Percentiles rank a stretch among this genome's conserved stretches.
Conservation (phyloP, 2,329 filamentous ascomycete genomes). For the Biscogniauxia marginata region DNA sequence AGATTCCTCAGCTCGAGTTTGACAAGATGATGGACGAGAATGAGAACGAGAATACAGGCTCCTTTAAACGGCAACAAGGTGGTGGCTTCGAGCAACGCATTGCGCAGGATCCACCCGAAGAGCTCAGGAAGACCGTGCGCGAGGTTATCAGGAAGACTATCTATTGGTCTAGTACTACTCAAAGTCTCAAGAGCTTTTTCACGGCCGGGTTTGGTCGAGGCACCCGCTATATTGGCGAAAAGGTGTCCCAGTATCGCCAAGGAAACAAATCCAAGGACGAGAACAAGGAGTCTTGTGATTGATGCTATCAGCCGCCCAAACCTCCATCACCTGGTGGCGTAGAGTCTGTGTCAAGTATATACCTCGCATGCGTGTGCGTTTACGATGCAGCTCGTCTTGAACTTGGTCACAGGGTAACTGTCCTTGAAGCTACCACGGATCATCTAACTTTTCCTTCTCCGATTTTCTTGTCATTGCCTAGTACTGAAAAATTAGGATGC, state of each 20-base stretch:
- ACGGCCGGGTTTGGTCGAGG: constrained; percentile 73
- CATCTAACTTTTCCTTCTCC: neutral
- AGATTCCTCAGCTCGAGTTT: constrained; percentile 81
- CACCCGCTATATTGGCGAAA: constrained; percentile 78
- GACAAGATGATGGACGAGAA: constrained; percentile 77
- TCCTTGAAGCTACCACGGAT: neutral
- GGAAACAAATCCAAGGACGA: constrained; percentile 35
- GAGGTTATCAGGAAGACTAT: constrained; percentile 84
- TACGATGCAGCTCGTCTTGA: neutral
- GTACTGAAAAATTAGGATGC: neutral
- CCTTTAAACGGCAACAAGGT: constrained; percentile 72
- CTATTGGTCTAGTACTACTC: constrained; percentile 85
- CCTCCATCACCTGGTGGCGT: neutral
- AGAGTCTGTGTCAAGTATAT: neutral
- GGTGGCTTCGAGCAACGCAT: constrained; percentile 86
- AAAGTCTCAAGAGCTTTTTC: constrained; percentile 79
- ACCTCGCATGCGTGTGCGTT: neutral
- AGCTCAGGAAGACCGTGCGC: constrained; percentile 69
- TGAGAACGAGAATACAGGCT: constrained; percentile 65
- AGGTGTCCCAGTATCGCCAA: constrained; percentile 64
- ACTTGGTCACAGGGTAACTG: neutral
- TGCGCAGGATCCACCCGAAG: constrained; percentile 63
- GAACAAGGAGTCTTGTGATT: constrained; percentile 18
- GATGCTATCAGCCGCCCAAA: neutral
- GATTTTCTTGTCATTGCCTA: neutral